A percentile compares a stretch with the other conserved stretches of the same genome.
Conservation (phyloP, 208 protist genomes). For the Trypanosoma platydactyli region DNA sequence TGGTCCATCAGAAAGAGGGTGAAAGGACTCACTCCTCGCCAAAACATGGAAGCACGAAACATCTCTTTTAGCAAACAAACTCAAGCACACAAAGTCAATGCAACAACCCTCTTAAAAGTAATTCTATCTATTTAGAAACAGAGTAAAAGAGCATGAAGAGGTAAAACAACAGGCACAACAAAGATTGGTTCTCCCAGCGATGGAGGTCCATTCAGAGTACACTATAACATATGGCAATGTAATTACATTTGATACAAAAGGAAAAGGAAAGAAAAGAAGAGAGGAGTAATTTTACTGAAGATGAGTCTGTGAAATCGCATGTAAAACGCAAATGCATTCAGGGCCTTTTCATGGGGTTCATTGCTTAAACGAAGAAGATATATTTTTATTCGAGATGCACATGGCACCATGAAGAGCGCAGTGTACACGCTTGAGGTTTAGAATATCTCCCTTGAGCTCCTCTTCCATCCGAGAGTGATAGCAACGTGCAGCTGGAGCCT, state of each 20-base stretch:
- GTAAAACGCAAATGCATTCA: too few species aligned
- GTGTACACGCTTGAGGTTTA: slow-evolving; percentile 3
- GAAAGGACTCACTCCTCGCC: slow-evolving; percentile 80
- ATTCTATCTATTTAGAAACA: too few species aligned
- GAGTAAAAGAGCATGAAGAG: too few species aligned
- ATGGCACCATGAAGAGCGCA: slow-evolving; percentile 28
- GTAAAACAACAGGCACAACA: background rate
- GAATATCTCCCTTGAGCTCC: background rate
- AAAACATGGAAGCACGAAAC: slow-evolving; percentile 56
- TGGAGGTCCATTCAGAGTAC: too few species aligned
- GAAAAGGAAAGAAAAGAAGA: background rate
- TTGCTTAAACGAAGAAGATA: background rate
- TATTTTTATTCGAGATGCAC: slow-evolving; percentile 8
- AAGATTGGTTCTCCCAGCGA: too few species aligned
- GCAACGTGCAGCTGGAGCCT: slow-evolving; percentile 17
- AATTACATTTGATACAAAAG: too few species aligned
- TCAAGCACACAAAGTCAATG: background rate
- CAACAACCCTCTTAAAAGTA: too few species aligned
- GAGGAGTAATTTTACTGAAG: background rate
- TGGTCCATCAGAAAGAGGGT: slow-evolving; percentile 90
- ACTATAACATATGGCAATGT: too few species aligned
- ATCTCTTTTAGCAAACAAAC: slow-evolving; percentile 31
- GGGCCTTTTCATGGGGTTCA: background rate
- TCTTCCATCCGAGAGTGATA: slow-evolving; percentile 27
- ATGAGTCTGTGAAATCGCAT: background rate